phyloP scores from a whole-genome alignment of 768 basidiomycete genomes.

The Mycena maculata region DNA sequence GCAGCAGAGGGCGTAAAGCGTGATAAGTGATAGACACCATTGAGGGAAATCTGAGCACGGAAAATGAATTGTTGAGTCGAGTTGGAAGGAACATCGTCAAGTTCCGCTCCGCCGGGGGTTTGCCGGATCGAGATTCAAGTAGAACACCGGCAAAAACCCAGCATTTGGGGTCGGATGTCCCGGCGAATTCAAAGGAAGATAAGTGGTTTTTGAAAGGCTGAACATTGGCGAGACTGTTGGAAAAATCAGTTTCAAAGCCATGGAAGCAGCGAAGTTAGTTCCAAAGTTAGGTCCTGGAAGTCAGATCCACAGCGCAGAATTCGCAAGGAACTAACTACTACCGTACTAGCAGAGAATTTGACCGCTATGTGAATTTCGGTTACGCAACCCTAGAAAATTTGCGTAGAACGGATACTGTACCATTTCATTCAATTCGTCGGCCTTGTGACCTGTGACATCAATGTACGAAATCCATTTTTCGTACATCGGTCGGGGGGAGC shows the following conservation, averaged over 20 bases:
- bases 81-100: background rate
- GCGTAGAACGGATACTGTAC: conserved; percentile 10
- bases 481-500: no score
- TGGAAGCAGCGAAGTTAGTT: conserved; percentile 8
- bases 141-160: background rate
- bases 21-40: background rate
- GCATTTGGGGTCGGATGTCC: conserved; percentile 2
- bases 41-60: background rate
- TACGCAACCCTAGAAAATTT: background rate
- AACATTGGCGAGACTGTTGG: background rate
- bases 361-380: conserved; percentile 3
- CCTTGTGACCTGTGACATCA: no score
- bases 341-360: background rate
- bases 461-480: no score
- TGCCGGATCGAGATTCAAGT: background rate
- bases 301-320: conserved; percentile 2
- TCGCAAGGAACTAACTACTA: background rate
- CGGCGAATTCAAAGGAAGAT: background rate
- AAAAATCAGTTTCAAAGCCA: background rate
- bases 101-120: background rate
- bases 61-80: background rate
- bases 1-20: background rate
- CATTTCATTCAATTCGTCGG: no score
- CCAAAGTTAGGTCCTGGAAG: conserved; percentile 1
- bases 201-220: background rate